Evolutionary conservation across 495 filamentous ascomycete genomes (phyloP).

Genomic region (Poronia punctata): DNA sequence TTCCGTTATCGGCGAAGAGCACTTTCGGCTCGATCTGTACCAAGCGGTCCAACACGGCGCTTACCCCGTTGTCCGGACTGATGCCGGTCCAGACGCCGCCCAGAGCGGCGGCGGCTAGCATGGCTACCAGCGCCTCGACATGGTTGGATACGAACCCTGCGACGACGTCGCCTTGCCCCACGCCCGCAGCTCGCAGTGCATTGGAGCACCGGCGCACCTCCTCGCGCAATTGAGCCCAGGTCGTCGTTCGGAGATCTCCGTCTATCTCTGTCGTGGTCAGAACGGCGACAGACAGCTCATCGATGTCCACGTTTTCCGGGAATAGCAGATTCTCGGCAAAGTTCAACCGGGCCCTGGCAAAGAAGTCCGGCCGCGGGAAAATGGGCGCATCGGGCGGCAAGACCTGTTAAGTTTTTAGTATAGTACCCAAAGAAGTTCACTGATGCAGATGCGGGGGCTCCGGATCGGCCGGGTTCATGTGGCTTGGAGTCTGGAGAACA

Average conservation of each 20-base stretch:
- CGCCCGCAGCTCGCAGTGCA: conserved; percentile 58
- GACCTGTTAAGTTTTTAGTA: conserved; percentile 45
- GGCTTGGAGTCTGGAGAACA: conserved; percentile 3
- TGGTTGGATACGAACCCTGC: conserved; percentile 84
- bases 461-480: conserved; percentile 2
- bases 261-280: conserved; percentile 66
- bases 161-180: conserved; percentile 66
- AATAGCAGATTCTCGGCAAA: conserved; percentile 91
- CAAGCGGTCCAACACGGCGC: conserved; percentile 69
- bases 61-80: conserved; percentile 72
- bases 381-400: conserved; percentile 58
- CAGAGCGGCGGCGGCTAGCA: conserved; percentile 71
- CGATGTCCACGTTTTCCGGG: conserved; percentile 44
- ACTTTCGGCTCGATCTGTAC: conserved; percentile 73
- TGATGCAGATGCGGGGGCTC: neutral
- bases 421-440: neutral
- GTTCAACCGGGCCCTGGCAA: conserved; percentile 68
- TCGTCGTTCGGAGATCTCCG: conserved; percentile 52
- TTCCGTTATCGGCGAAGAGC: conserved; percentile 79
- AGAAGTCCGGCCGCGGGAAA: conserved; percentile 84
- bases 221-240: conserved; percentile 77
- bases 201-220: conserved; percentile 66
- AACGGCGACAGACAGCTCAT: conserved; percentile 57
- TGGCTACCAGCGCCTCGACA: conserved; percentile 68
- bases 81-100: conserved; percentile 90